Evolutionary conservation across 2,329 filamentous ascomycete genomes (phyloP).

Genomic region (Aspergillus awamori): DNA sequence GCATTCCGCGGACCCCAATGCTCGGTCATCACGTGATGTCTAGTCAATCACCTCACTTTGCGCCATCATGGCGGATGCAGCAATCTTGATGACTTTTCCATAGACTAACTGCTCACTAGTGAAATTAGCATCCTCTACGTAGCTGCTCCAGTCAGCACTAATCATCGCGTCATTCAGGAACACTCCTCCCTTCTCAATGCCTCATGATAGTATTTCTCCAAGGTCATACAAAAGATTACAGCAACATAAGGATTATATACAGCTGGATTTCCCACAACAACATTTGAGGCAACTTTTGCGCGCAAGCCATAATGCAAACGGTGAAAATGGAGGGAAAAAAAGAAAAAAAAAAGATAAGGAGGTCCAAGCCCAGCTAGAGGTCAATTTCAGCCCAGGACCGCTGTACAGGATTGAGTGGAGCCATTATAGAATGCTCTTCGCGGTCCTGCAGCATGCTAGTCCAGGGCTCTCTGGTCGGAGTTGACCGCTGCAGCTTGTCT

Average conservation of each 20-base stretch:
- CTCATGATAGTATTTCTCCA: slow-evolving; percentile 17
- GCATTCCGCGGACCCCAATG: neutral
- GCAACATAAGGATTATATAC: slow-evolving; percentile 25
- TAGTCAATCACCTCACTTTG: neutral
- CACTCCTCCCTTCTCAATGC: slow-evolving; percentile 7
- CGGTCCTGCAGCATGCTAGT: slow-evolving; percentile 1
- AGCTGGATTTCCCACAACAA: slow-evolving; percentile 12
- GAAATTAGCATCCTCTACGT: neutral
- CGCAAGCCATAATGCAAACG: slow-evolving; percentile 16
- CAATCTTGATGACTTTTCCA: neutral
- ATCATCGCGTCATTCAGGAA: neutral
- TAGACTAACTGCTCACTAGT: neutral
- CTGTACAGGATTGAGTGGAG: neutral
- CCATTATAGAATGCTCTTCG: neutral
- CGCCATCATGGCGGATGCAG: slow-evolving; percentile 1
- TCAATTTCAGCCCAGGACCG: neutral
- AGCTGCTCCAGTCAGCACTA: neutral
- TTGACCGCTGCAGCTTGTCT: slow-evolving; percentile 7
- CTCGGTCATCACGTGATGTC: neutral
- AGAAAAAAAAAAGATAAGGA: neutral
- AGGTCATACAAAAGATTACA: slow-evolving; percentile 15
- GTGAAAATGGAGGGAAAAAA: slow-evolving; percentile 15
- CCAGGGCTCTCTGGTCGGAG: neutral
- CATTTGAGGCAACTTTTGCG: slow-evolving; percentile 21
- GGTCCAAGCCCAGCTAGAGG: neutral